A percentile compares a stretch with the other conserved stretches of the same genome.
phyloP scores from a whole-genome alignment of 352 stramenopile species.

The Phytopythium vexans region DNA sequence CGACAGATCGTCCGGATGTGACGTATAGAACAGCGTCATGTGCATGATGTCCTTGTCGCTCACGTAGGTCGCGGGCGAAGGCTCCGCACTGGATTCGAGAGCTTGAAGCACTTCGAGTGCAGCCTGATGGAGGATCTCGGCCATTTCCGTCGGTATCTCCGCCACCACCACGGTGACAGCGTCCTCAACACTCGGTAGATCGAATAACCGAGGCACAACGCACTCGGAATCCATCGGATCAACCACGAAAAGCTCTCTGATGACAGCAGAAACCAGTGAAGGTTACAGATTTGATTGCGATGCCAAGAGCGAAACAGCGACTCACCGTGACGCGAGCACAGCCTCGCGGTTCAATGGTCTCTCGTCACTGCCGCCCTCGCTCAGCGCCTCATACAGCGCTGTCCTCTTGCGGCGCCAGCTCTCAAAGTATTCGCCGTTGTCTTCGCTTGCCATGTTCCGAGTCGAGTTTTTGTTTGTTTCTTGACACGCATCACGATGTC shows the following conservation, averaged over 20 bases:
- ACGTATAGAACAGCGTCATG: slow-evolving; percentile 71
- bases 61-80: slow-evolving; percentile 33
- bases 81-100: background rate
- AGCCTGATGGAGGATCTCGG: background rate
- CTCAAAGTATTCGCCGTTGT: too few relatives aligned
- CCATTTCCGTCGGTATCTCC: slow-evolving; percentile 16
- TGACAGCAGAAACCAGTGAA: background rate
- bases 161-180: slow-evolving; percentile 39
- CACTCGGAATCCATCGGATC: background rate
- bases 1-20: slow-evolving; percentile 48
- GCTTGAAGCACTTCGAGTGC: background rate
- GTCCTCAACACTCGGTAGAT: slow-evolving; percentile 29
- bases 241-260: slow-evolving; percentile 24
- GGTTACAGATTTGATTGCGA: background rate
- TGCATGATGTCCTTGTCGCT: slow-evolving; percentile 61
- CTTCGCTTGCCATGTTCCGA: too few relatives aligned
- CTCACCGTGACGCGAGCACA: slow-evolving; percentile 28
- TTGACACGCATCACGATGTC: too few relatives aligned
- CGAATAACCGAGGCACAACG: slow-evolving; percentile 36
- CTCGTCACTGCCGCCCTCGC: slow-evolving; percentile 4
- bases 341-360: slow-evolving; percentile 25
- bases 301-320: slow-evolving; percentile 9
- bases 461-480: too few relatives aligned
- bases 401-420: too few relatives aligned
- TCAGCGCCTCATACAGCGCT: too few relatives aligned